Percentiles rank a stretch among this genome's conserved stretches.
phyloP scores from a whole-genome alignment of 1,284 basidiomycete species.

The Puccinia novopanici region DNA sequence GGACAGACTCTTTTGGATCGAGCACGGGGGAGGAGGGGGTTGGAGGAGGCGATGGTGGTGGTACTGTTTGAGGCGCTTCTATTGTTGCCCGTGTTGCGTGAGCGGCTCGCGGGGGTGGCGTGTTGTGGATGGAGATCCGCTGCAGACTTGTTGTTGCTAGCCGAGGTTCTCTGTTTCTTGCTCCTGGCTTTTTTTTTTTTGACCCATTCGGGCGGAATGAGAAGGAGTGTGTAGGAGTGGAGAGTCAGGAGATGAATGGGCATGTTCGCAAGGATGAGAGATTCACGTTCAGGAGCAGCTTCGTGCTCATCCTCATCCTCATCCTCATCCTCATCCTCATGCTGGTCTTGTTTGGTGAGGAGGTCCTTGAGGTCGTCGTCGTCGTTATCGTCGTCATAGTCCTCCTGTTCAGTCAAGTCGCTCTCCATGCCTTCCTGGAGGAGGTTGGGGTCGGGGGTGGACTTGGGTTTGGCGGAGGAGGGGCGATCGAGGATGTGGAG shows the following conservation, averaged over 20 bases:
- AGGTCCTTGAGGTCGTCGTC: conserved; percentile 17
- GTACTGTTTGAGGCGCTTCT: neutral
- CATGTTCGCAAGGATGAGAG: neutral
- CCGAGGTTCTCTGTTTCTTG: conserved; percentile 4
- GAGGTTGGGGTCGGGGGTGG: neutral
- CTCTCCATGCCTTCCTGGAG: conserved; percentile 48
- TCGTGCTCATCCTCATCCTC: conserved; percentile 16
- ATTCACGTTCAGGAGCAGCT: neutral
- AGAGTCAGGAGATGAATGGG: neutral
- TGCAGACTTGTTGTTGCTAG: neutral
- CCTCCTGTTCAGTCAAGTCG: conserved; percentile 48
- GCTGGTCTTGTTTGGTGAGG: neutral
- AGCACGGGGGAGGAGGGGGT: neutral
- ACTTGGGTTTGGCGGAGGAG: conserved; percentile 17
- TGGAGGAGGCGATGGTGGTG: neutral
- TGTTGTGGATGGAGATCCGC: neutral
- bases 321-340: conserved; percentile 5
- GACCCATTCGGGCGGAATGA: neutral
- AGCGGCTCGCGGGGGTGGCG: neutral
- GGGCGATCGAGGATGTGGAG: conserved; percentile 28
- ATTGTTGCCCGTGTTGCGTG: conserved; percentile 12
- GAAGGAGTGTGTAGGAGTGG: neutral
- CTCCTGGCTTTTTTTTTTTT: neutral
- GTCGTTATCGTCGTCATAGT: conserved; percentile 38
- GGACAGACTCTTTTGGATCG: conserved; percentile 11